These are phyloP conservation scores for Fusarium newnesense DNA, from an alignment of 2,329 filamentous ascomycete genomes.

Conservation along the genomic window DNA sequence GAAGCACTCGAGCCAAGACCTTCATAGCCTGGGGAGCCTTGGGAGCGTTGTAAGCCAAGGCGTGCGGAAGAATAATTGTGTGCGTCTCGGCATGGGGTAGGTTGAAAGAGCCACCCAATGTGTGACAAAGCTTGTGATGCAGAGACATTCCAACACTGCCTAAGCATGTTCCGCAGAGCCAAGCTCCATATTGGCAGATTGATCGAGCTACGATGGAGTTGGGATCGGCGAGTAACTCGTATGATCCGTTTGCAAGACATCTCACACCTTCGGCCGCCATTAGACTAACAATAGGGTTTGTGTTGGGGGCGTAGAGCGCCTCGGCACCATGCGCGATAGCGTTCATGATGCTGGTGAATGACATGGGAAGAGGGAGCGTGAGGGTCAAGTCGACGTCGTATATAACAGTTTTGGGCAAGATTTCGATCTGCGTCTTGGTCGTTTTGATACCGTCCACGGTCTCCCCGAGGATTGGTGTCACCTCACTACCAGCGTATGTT, in stretches of 20 bases:
- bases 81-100: slow-evolving; percentile 75
- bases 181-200: slow-evolving; percentile 63
- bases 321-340: not conserved
- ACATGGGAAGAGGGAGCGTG: not conserved
- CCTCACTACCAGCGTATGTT: not conserved
- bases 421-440: not conserved
- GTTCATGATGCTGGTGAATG: not conserved
- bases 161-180: slow-evolving; percentile 70
- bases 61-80: slow-evolving; percentile 46
- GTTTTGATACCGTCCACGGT: not conserved
- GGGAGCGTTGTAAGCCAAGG: not conserved
- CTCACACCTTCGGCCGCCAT: not conserved
- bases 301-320: not conserved
- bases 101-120: slow-evolving; percentile 70
- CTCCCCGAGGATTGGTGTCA: not conserved
- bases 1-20: not conserved
- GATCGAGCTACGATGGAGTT: not conserved
- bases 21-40: not conserved
- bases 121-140: slow-evolving; percentile 76
- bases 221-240: not conserved
- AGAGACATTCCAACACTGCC: slow-evolving; percentile 70
- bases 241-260: not conserved
- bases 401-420: not conserved
- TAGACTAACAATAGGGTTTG: not conserved
- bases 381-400: not conserved